Evolutionary conservation across 2,329 filamentous ascomycete species (phyloP).

Genomic region (Xylariales sp.): DNA sequence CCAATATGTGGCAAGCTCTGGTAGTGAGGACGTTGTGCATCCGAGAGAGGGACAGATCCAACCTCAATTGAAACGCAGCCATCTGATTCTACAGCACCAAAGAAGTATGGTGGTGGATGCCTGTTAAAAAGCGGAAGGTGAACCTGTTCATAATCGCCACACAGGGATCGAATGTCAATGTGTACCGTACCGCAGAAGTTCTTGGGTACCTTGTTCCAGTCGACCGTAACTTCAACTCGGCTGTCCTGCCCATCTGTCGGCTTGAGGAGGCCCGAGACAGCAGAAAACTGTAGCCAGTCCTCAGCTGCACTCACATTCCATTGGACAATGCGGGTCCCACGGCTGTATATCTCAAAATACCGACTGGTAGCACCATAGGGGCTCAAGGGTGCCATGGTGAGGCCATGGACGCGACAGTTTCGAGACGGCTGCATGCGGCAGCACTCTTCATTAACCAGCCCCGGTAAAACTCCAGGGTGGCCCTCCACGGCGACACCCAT

Average conservation of each 20-base stretch:
- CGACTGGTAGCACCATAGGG: constrained; percentile 17
- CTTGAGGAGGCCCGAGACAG: constrained; percentile 30
- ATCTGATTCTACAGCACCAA: constrained; percentile 27
- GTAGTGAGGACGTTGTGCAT: constrained; percentile 13
- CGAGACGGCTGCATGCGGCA: constrained; percentile 41
- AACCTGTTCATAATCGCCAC: constrained; percentile 31
- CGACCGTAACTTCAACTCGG: constrained; percentile 39
- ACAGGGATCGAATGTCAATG: constrained; percentile 27
- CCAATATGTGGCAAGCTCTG: constrained; percentile 25
- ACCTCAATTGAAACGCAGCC: constrained; percentile 29
- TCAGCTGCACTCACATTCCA: constrained; percentile 47
- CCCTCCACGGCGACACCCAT: constrained; percentile 51
- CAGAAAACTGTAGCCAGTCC: constrained; percentile 34
- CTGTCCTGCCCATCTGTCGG: constrained; percentile 36
- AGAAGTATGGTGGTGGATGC: constrained; percentile 8
- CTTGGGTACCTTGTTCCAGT: constrained; percentile 37
- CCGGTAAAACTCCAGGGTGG: constrained; percentile 23
- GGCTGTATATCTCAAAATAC: constrained; percentile 41
- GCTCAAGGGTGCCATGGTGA: constrained; percentile 14
- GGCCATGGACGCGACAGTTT: constrained; percentile 22
- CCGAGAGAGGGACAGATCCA: constrained; percentile 25
- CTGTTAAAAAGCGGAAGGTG: constrained; percentile 18
- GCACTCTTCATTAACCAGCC: constrained; percentile 47
- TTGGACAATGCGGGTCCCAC: constrained; percentile 25
- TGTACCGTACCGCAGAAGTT: constrained; percentile 22